phyloP scores from a whole-genome alignment of 495 filamentous ascomycete species.

The Podospora didyma region DNA sequence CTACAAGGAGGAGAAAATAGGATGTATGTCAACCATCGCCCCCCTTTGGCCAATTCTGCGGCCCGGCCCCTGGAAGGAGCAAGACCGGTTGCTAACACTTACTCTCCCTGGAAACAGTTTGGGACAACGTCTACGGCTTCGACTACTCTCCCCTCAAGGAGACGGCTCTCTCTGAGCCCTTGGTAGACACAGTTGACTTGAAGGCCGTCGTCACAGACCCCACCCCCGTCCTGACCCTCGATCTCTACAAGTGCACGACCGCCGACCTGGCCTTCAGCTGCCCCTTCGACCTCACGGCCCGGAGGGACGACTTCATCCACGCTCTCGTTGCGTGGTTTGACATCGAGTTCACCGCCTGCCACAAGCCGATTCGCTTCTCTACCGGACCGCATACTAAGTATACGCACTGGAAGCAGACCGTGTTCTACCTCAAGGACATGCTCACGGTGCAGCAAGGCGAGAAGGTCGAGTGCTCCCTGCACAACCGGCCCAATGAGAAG shows the following conservation, averaged over 20 bases:
- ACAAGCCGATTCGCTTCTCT: constrained; percentile 78
- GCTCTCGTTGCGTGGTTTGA: constrained; percentile 98
- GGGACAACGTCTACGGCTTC: constrained; percentile 81
- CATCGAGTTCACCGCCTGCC: constrained; percentile 94
- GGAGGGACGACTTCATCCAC: constrained; percentile 87
- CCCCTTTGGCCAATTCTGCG: not conserved
- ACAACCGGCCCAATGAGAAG: constrained; percentile 85
- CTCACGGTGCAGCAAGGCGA: constrained; percentile 80
- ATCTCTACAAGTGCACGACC: constrained; percentile 64
- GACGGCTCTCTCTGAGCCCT: constrained; percentile 67
- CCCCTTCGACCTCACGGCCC: constrained; percentile 62
- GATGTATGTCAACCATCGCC: constrained; percentile 40
- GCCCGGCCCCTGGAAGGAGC: not conserved
- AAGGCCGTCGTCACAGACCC: constrained; percentile 77
- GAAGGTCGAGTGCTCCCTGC: constrained; percentile 63
- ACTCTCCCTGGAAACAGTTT: constrained; percentile 48
- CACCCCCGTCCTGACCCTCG: constrained; percentile 59
- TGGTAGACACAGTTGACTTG: constrained; percentile 67
- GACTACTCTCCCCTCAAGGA: constrained; percentile 67
- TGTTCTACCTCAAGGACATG: constrained; percentile 82
- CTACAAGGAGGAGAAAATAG: constrained; percentile 71
- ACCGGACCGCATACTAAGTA: constrained; percentile 88
- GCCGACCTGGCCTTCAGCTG: constrained; percentile 63
- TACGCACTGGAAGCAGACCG: constrained; percentile 94
- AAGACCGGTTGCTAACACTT: not conserved